Conservation (phyloP, 306 rosid genomes). For the Corylus heterophylla region DNA sequence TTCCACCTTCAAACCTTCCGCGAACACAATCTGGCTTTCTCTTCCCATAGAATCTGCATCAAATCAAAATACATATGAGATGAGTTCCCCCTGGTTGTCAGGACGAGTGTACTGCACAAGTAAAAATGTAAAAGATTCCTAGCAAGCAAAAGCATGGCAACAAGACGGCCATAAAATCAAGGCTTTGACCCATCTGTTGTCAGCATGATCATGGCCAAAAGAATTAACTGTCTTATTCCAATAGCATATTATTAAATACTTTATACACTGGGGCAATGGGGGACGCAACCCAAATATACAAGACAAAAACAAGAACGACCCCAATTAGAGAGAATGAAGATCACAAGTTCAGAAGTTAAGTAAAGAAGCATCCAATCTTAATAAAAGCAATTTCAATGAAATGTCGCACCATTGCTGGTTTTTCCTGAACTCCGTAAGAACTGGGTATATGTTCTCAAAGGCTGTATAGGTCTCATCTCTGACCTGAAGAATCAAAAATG, state of each 20-base stretch:
- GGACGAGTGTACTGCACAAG: background rate
- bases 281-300: background rate
- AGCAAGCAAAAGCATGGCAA: background rate
- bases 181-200: background rate
- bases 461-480: constrained; percentile 92
- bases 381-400: background rate
- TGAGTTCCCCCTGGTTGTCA: background rate
- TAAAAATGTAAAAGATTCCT: background rate
- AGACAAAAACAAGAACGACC: no score
- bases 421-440: constrained; percentile 91
- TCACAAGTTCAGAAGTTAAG: no score
- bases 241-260: no score
- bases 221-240: background rate
- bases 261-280: background rate
- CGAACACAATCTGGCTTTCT: constrained; percentile 6
- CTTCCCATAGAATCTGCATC: constrained; percentile 40
- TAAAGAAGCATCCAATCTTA: background rate
- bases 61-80: background rate
- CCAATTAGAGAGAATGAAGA: no score
- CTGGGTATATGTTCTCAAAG: constrained; percentile 92
- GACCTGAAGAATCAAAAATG: constrained; percentile 47
- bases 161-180: background rate
- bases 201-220: background rate
- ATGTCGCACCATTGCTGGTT: constrained; percentile 75
- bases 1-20: constrained; percentile 8